These are phyloP conservation scores for Umbelopsis sp. DNA, from an alignment of 192 early-diverging fungal genomes.

Conservation along the genomic window DNA sequence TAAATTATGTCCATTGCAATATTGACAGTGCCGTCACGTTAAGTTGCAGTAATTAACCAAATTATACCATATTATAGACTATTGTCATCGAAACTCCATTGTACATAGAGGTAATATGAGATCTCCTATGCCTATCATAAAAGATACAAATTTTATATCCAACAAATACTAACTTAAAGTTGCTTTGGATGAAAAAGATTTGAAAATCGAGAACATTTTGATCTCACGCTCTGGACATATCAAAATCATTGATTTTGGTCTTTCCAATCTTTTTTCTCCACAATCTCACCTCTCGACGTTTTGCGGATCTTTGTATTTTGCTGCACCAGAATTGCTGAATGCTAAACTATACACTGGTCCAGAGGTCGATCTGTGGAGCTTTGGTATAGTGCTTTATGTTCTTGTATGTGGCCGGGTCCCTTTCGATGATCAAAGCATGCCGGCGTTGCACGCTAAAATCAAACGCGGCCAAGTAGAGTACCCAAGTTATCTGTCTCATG, in stretches of 20 bases:
- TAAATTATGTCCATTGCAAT: not conserved
- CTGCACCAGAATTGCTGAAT: conserved; percentile 84
- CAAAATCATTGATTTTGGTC: conserved; percentile 91
- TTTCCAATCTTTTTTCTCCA: conserved; percentile 71
- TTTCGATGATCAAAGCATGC: conserved; percentile 85
- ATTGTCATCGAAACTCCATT: conserved; percentile 62
- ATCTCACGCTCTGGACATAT: conserved; percentile 67
- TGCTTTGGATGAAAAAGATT: conserved; percentile 35
- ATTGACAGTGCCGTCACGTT: not conserved
- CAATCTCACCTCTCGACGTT: conserved; percentile 56
- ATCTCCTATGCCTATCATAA: not conserved
- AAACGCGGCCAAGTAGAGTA: conserved; percentile 81
- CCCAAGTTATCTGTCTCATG: conserved; percentile 66
- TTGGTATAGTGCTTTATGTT: conserved; percentile 84
- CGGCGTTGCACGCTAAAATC: conserved; percentile 86
- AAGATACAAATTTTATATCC: not conserved
- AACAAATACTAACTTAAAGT: too few species aligned
- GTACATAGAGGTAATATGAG: conserved; percentile 60
- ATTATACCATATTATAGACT: conserved; percentile 34
- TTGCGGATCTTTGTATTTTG: conserved; percentile 78
- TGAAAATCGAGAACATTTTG: conserved; percentile 89
- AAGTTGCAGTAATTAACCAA: not conserved
- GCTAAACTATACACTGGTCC: conserved; percentile 82
- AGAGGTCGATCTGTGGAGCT: conserved; percentile 89
- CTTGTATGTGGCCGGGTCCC: conserved; percentile 85